Evolutionary conservation across 805 yeast species (phyloP), one percentile per base, ranked within the genome.

Genomic region (Zygosaccharomyces bailii): DNA sequence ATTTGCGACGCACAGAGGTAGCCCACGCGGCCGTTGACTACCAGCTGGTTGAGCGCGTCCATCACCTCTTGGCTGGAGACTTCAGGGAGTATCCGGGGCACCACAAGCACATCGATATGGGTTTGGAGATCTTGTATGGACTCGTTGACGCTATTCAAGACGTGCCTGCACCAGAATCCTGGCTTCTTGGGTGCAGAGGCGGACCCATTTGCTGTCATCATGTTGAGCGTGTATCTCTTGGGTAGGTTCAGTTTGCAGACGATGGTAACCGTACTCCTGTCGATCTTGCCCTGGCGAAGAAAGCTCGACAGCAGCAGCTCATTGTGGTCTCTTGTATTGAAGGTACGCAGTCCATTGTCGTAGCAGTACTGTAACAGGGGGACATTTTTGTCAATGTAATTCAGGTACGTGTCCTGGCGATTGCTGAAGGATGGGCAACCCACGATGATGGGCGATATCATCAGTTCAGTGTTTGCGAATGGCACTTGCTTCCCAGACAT

Each of bases 1-100:
- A 81, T 80, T 1, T 81, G 63, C 1, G 84, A 79, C 1, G 85
- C 84, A 11, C 86, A 85, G 46, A 80, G 70, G 57, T 80, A 80
- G 41, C 83, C 66, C 3, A 69, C 68, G 18, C 63, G 55, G n/a
- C 82, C 82, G 27, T 53, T 43, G 32, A 68, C 66, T 16, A 77
- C 74, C 13, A 75, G 67, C 48, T 74, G 78, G 55, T 80, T 73
- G 54, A 80, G 63, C 0, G 84, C 74, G 52, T 62, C 72, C 82
- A 80, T 78, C 25, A 70, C 73, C 53, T 80, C 85, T 38, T 70
- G 69, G 43, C 70, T 67, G 21, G 81, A 77, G 3, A 75, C 69
- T 3, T 63, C 54, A 17, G 53, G 55, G 57, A 80, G 85, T 39
- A 70, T 59, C 44, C 84, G 61, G 59, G 80, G 85, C 51, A 80